phyloP scores from a whole-genome alignment of 2,329 filamentous ascomycete genomes.

The Epichloe bromicola region DNA sequence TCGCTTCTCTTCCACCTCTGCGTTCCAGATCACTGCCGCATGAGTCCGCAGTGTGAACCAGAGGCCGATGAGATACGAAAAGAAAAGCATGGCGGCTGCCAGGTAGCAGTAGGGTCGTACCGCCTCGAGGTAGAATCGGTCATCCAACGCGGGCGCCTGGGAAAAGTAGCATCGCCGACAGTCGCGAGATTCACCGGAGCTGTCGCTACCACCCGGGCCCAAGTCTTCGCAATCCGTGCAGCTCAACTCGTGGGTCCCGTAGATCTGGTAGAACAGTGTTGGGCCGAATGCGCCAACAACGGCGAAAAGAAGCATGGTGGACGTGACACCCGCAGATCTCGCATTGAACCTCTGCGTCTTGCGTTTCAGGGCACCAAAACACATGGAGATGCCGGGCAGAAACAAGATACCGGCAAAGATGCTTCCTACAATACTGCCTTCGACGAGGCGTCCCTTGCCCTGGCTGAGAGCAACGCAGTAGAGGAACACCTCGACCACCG shows the following conservation, averaged over 20 bases:
- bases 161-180: conserved; percentile 92
- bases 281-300: conserved; percentile 92
- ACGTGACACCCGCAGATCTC: conserved; percentile 88
- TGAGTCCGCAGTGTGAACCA: conserved; percentile 95
- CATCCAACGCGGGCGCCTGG: conserved; percentile 69
- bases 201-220: conserved; percentile 16
- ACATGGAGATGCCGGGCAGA: conserved; percentile 92
- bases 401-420: conserved; percentile 96
- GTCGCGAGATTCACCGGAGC: conserved; percentile 42
- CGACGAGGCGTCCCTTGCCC: conserved; percentile 84
- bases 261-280: conserved; percentile 96
- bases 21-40: conserved; percentile 93
- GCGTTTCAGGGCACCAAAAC: conserved; percentile 91
- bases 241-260: conserved; percentile 90
- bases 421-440: conserved; percentile 93
- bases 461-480: conserved; percentile 90
- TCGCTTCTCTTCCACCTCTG: conserved; percentile 66
- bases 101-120: conserved; percentile 91
- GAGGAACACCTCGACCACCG: conserved; percentile 91
- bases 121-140: conserved; percentile 80
- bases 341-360: conserved; percentile 99
- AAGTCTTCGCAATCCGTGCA: conserved; percentile 54
- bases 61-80: conserved; percentile 86
- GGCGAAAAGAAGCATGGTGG: conserved; percentile 94
- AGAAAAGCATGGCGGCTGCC: conserved; percentile 70